Evolutionary conservation across 331 rosid genomes (phyloP), one percentile per base, ranked within the genome.

Genomic region (Ulmus americana): DNA sequence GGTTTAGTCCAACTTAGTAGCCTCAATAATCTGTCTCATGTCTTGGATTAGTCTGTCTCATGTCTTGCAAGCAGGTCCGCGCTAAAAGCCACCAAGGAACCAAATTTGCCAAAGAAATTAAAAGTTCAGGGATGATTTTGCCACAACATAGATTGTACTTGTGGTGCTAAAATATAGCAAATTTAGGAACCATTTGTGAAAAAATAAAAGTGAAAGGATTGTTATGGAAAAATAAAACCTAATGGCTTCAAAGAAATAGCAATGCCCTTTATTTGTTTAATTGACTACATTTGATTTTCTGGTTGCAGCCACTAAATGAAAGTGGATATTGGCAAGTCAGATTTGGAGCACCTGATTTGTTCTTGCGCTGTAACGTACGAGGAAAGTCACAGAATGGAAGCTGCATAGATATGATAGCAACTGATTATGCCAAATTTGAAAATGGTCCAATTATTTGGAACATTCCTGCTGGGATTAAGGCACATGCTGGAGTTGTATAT

Each of bases 271-370:
- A 38, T 11, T 42, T 55, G 13, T 7, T 58, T 55, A 73, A 52
- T 41, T 58, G 15, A 39, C 38, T 13, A 59, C 16, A 39, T 10
- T 5, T 57, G 18, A 11, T 42, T 38, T 8, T 55, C 43, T 39
- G 48, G 61, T 18, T 74, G 69, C 85, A 92, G 96, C 90, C 87
- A 67, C 72, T 88, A 47, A 74, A 80, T 55, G 94, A 78, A 67
- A 88, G 89, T 67, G 96, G 96, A 64, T 86, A 81, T 56, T 79
- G 84, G 39, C 59, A 74, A 14, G 83, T 88, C 58, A 73, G 75
- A 78, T 81, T 92, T 53, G 73, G 84, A 45, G 64, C 50, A 46
- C 96, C 95, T 0, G 86, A 92, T 76, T 64, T 83, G 56, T 67
- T 89, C 61, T 8, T 85, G 72, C 85, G 68, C 45, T 86, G 95